phyloP scores from a whole-genome alignment of 1,139 yeast species.

The Yamadazyma membranifaciens region DNA sequence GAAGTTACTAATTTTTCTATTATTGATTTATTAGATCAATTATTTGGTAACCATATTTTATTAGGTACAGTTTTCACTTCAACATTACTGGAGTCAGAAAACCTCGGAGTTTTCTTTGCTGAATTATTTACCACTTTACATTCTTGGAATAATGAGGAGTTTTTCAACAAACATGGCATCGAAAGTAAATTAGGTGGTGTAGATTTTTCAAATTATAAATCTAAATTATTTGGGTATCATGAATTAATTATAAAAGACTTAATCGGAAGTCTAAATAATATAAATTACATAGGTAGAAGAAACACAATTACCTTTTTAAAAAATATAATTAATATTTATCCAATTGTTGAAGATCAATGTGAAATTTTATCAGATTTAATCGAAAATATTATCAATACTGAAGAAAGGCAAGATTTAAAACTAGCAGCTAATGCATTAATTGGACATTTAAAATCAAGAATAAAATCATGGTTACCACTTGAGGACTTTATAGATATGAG shows the following conservation, averaged over 20 bases:
- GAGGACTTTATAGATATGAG: constrained; percentile 56
- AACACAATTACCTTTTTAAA: constrained; percentile 80
- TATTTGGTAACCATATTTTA: constrained; percentile 52
- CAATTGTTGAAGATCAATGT: constrained; percentile 69
- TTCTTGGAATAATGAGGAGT: constrained; percentile 36
- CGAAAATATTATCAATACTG: constrained; percentile 48
- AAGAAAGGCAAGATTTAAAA: constrained; percentile 76
- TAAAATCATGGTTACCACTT: constrained; percentile 53
- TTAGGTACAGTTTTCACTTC: constrained; percentile 65
- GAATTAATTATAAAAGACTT: constrained; percentile 46
- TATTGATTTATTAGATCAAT: constrained; percentile 40
- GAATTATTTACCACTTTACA: constrained; percentile 50
- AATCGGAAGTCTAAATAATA: constrained; percentile 47
- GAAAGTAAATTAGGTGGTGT: constrained; percentile 8
- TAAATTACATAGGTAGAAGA: constrained; percentile 77
- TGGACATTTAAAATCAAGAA: constrained; percentile 66
- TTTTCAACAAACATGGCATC: constrained; percentile 13
- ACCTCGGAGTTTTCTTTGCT: constrained; percentile 71
- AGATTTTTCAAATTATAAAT: constrained; percentile 37
- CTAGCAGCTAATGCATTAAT: constrained; percentile 74
- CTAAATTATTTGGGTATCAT: constrained; percentile 57
- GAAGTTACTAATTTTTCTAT: constrained; percentile 46
- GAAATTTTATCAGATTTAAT: constrained; percentile 50
- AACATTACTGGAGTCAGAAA: constrained; percentile 79
- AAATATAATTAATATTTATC: constrained; percentile 63